phyloP scores from a whole-genome alignment of 2,329 filamentous ascomycete species.

The Whalleya microplaca region DNA sequence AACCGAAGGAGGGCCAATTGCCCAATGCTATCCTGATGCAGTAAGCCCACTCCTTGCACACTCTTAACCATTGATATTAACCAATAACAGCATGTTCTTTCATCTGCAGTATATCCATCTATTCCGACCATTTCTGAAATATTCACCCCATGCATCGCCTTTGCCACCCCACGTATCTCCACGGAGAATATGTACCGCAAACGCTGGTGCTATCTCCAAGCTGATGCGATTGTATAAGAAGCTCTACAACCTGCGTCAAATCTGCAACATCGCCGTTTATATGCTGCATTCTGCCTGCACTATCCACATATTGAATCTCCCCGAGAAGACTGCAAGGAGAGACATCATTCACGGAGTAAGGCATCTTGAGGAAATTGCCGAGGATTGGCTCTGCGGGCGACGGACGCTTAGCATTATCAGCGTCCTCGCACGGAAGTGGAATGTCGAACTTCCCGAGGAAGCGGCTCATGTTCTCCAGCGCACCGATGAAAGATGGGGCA shows the following conservation, averaged over 20 bases:
- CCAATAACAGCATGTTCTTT: constrained; percentile 82
- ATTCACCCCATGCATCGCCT: constrained; percentile 78
- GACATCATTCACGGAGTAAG: constrained; percentile 91
- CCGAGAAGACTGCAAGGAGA: constrained; percentile 85
- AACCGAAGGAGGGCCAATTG: constrained; percentile 85
- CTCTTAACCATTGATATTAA: constrained; percentile 26
- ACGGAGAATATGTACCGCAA: constrained; percentile 86
- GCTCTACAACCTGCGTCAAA: constrained; percentile 86
- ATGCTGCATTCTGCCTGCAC: constrained; percentile 94
- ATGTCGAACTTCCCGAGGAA: constrained; percentile 83
- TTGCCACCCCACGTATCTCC: constrained; percentile 87
- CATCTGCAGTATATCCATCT: constrained; percentile 94
- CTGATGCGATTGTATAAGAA: constrained; percentile 94
- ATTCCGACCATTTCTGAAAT: constrained; percentile 93
- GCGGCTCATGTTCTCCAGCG: constrained; percentile 75
- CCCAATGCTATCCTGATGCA: constrained; percentile 81
- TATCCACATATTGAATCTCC: constrained; percentile 90
- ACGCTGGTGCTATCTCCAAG: constrained; percentile 88
- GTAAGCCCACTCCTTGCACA: constrained; percentile 59
- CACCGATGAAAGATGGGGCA: constrained; percentile 79
- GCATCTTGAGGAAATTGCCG: constrained; percentile 92
- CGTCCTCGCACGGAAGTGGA: constrained; percentile 86
- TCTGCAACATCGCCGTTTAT: constrained; percentile 96
- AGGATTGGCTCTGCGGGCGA: constrained; percentile 89
- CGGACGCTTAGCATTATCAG: constrained; percentile 84